Percentiles rank a stretch among this genome's conserved stretches.
phyloP scores from a whole-genome alignment of 2,329 filamentous ascomycete species.

The Blastomyces emzantsi region DNA sequence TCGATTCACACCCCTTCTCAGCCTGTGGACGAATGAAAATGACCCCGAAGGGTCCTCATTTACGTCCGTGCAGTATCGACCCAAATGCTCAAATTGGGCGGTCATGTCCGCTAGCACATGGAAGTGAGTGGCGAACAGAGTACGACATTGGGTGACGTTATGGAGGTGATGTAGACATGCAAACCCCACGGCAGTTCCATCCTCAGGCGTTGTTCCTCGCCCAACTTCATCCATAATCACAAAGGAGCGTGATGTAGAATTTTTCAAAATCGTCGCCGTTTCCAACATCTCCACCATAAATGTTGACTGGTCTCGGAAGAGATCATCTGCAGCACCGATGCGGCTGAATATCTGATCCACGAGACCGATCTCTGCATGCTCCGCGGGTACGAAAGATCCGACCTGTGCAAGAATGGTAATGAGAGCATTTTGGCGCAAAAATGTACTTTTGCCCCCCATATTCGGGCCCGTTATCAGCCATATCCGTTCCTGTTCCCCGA shows the following conservation, averaged over 20 bases:
- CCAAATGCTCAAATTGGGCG: slow-evolving; percentile 48
- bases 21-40: slow-evolving; percentile 78
- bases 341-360: slow-evolving; percentile 96
- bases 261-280: slow-evolving; percentile 78
- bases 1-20: slow-evolving; percentile 74
- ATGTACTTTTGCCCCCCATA: slow-evolving; percentile 97
- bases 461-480: slow-evolving; percentile 74
- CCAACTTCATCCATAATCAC: slow-evolving; percentile 99
- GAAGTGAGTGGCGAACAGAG: slow-evolving; percentile 93
- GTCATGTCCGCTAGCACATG: slow-evolving; percentile 76
- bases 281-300: slow-evolving; percentile 99
- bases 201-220: slow-evolving; percentile 84
- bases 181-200: slow-evolving; percentile 82
- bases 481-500: slow-evolving; percentile 65
- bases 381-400: slow-evolving; percentile 84
- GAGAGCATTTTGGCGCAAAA: slow-evolving; percentile 87
- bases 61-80: slow-evolving; percentile 82
- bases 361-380: slow-evolving; percentile 74
- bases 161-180: slow-evolving; percentile 80
- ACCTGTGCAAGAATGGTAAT: slow-evolving; percentile 90
- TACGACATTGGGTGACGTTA: slow-evolving; percentile 64
- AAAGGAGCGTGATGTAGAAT: slow-evolving; percentile 75
- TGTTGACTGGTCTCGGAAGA: slow-evolving; percentile 91
- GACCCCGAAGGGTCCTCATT: slow-evolving; percentile 58
- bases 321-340: slow-evolving; percentile 85